Evolutionary conservation across 306 rosid species (phyloP).

Genomic region (Sesbania bispinosa): DNA sequence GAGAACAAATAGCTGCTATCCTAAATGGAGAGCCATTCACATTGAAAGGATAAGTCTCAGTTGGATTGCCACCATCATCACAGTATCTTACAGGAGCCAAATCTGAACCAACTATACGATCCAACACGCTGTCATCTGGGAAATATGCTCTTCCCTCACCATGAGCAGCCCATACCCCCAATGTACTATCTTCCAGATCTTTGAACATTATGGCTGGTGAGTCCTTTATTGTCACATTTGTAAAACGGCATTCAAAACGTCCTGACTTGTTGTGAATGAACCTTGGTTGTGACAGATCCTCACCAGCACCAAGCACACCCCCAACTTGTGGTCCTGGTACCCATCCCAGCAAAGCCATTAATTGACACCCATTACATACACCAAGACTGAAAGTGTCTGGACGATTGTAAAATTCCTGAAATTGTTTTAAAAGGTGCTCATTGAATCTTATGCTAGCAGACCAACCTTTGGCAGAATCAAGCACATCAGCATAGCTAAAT

Average conservation of each 20-base stretch:
- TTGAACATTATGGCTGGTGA: slow-evolving; percentile 83
- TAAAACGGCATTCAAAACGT: slow-evolving; percentile 85
- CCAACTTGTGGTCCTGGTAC: slow-evolving; percentile 91
- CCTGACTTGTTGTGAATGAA: slow-evolving; percentile 88
- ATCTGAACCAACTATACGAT: slow-evolving; percentile 52
- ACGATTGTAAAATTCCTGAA: slow-evolving; percentile 79
- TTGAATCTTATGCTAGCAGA: slow-evolving; percentile 76
- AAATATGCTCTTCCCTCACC: slow-evolving; percentile 91
- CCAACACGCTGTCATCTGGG: slow-evolving; percentile 69
- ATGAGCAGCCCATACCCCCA: slow-evolving; percentile 91
- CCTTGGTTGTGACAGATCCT: slow-evolving; percentile 87
- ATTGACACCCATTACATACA: slow-evolving; percentile 93
- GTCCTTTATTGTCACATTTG: slow-evolving; percentile 71
- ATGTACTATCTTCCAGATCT: slow-evolving; percentile 78
- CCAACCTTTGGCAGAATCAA: slow-evolving; percentile 95
- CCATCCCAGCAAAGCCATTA: slow-evolving; percentile 94
- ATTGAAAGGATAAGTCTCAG: slow-evolving; percentile 83
- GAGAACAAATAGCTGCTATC: slow-evolving; percentile 85
- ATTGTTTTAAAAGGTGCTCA: slow-evolving; percentile 60
- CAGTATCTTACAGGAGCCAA: slow-evolving; percentile 81
- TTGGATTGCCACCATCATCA: slow-evolving; percentile 76
- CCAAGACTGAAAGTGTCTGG: slow-evolving; percentile 88
- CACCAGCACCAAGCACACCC: slow-evolving; percentile 76
- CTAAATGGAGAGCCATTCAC: slow-evolving; percentile 85
- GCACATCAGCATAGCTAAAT: slow-evolving; percentile 91